phyloP scores from a whole-genome alignment of 352 stramenopile species.

The Phytophthora macrochlamydospora region DNA sequence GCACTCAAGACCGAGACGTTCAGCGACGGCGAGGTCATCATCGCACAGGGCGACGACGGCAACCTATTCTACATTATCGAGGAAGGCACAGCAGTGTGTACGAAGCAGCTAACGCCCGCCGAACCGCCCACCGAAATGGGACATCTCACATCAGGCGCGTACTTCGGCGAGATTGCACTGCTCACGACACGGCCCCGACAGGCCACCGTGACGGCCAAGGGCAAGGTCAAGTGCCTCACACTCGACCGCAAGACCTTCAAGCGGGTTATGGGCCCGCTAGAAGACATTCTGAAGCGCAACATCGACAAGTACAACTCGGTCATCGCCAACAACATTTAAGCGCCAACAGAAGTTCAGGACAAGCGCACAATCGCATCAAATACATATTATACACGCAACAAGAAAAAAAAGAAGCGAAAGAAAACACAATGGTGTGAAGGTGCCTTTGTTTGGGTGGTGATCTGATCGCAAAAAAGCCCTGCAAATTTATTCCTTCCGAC shows the following conservation, averaged over 20 bases:
- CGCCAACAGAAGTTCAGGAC: conserved; percentile 28
- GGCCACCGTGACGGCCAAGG: conserved; percentile 86
- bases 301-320: conserved; percentile 92
- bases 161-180: conserved; percentile 97
- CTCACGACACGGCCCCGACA: conserved; percentile 93
- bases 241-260: conserved; percentile 94
- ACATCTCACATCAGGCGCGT: conserved; percentile 90
- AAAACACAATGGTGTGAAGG: not conserved
- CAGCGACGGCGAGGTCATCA: conserved; percentile 90
- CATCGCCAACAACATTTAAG: conserved; percentile 91
- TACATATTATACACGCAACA: conserved; percentile 35
- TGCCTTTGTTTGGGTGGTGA: no score
- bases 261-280: conserved; percentile 87
- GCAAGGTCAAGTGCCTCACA: conserved; percentile 89
- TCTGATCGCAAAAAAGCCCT: not conserved
- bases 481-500: conserved; percentile 19
- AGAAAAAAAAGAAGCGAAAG: conserved; percentile 6
- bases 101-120: conserved; percentile 79
- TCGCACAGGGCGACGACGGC: conserved; percentile 86
- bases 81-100: conserved; percentile 79
- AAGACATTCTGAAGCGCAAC: conserved; percentile 92
- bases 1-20: conserved; percentile 85
- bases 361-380: conserved; percentile 22
- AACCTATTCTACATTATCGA: conserved; percentile 94
- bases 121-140: conserved; percentile 86